Percentiles rank a stretch among this genome's conserved stretches.
Conservation (phyloP, 2,329 filamentous ascomycete genomes). For the Karstenula rhodostoma region DNA sequence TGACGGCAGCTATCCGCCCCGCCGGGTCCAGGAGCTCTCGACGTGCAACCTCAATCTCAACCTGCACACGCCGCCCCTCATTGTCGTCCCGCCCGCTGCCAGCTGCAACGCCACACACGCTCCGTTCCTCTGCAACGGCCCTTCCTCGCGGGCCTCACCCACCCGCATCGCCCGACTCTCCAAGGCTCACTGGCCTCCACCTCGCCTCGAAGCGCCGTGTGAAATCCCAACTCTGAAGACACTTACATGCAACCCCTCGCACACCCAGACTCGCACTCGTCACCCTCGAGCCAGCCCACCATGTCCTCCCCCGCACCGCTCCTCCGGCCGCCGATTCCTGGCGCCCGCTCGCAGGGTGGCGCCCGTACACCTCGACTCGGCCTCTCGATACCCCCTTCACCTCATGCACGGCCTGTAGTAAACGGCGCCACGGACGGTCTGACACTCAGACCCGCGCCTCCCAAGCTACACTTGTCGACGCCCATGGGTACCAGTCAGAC, state of each 20-base stretch:
- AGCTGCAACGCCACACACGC: conserved; percentile 11
- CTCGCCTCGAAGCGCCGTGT: background rate
- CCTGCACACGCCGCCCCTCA: conserved; percentile 26
- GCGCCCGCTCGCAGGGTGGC: conserved; percentile 64
- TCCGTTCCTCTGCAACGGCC: conserved; percentile 17
- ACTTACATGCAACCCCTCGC: conserved; percentile 36
- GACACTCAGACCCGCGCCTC: conserved; percentile 67
- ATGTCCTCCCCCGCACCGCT: conserved; percentile 83
- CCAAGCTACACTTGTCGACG: conserved; percentile 84
- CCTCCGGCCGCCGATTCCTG: conserved; percentile 82
- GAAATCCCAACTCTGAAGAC: conserved; percentile 7
- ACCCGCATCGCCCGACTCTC: background rate
- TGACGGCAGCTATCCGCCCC: conserved; percentile 38
- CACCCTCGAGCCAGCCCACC: conserved; percentile 48
- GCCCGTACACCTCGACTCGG: conserved; percentile 79
- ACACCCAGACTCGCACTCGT: conserved; percentile 27
- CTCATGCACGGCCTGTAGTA: conserved; percentile 81
- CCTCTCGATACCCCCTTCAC: conserved; percentile 88
- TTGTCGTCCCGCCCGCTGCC: conserved; percentile 21
- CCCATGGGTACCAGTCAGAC: conserved; percentile 82
- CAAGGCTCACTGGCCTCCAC: background rate
- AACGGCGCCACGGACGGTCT: conserved; percentile 58
- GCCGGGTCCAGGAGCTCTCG: conserved; percentile 35
- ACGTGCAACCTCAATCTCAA: conserved; percentile 31
- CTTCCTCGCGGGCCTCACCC: conserved; percentile 21